Evolutionary conservation across 805 yeast species (phyloP), one percentile per base, ranked within the genome.

Genomic region (Starmerella asiatica): DNA sequence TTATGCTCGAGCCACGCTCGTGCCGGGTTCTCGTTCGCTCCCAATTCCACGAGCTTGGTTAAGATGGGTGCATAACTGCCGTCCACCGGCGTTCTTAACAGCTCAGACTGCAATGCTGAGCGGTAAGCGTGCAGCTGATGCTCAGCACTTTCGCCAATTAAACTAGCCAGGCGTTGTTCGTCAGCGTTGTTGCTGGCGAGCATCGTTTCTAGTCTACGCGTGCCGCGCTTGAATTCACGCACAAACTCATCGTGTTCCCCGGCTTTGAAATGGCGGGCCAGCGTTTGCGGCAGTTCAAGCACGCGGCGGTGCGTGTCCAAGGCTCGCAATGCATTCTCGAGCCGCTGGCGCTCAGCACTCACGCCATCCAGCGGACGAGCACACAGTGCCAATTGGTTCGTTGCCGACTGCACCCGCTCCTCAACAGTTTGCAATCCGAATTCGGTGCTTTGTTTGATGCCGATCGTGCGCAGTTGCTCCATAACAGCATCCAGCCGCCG

Each of bases 21-120:
- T 5, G 79, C 70, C 4, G 88, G 88, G 53, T 74, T 77, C 40
- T 72, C 76, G 34, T 63, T 68, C 2, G 70, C 67, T n/a, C 76
- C 79, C 26, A 80, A 59, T 45, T 78, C 82, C 33, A 76, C 56
- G 26, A 79, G 60, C 47, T 69, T 71, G n/a, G 68, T 64, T 19
- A 78, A 68, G 23, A 55, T 38, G 23, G 51, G 56, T 18, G 59
- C 49, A 44, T 60, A 61, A 34, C 58, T 50, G 17, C 55, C 57
- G 18, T 61, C 60, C 1, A 59, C 51, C 4, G 53, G 41, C 1
- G 65, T 40, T 6, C 45, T 36, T 21, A 54, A 48, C 33, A 79
- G 60, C 32, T 60, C 58, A 15, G 62, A 60, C 78, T 80, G 75
- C n/a, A 71, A 55, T 21, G 62, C 61, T 34, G 61, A 60, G 50